These are phyloP conservation scores for Cryphonectria carpinicola DNA, from an alignment of 2,329 filamentous ascomycete species.

Conservation along the genomic window DNA sequence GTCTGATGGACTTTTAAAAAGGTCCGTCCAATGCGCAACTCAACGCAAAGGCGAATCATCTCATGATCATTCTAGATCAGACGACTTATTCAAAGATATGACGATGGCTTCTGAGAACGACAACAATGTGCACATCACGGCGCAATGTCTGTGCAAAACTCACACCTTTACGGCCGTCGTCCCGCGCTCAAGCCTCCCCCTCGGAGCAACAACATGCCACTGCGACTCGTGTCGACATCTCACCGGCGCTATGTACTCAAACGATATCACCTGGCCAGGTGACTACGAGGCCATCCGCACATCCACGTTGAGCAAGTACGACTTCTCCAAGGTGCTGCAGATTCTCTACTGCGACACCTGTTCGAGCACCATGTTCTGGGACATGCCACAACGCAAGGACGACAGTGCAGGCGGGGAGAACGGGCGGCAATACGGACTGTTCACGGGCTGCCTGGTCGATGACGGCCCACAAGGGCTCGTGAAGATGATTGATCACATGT, in stretches of 20 bases:
- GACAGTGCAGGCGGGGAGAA: conserved; percentile 25
- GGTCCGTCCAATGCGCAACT: background rate
- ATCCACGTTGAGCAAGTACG: conserved; percentile 42
- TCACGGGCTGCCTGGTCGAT: conserved; percentile 45
- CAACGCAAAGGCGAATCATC: background rate
- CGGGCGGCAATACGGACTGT: conserved; percentile 36
- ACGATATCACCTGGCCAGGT: conserved; percentile 43
- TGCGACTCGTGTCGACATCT: conserved; percentile 53
- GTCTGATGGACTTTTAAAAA: background rate
- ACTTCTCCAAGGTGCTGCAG: conserved; percentile 39
- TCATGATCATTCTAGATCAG: background rate
- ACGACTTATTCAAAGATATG: background rate
- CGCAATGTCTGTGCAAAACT: conserved; percentile 50
- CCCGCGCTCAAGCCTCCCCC: conserved; percentile 42
- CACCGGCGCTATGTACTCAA: conserved; percentile 48
- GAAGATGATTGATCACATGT: conserved; percentile 44
- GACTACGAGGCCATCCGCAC: conserved; percentile 36
- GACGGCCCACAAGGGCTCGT: conserved; percentile 37
- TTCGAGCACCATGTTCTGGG: conserved; percentile 49
- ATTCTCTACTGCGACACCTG: conserved; percentile 50
- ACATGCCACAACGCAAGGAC: conserved; percentile 24
- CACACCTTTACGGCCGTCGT: conserved; percentile 45
- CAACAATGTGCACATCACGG: conserved; percentile 36
- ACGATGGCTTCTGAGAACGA: background rate
- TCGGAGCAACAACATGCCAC: conserved; percentile 48